Base-by-base conservation (phyloP, 306 rosid species). In the Begonia loranthoides region DNA sequence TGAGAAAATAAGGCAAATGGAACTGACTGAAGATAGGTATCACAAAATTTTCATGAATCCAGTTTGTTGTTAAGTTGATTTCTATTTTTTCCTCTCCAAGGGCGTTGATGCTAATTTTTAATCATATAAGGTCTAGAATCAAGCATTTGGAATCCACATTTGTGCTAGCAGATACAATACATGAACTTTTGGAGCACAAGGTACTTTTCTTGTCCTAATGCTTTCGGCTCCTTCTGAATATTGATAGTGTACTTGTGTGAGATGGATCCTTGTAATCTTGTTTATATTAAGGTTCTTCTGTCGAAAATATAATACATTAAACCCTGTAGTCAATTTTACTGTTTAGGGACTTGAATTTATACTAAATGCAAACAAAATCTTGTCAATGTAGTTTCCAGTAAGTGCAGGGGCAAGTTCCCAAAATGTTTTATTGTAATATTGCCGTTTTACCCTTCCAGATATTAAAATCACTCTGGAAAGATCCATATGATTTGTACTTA, bases 171-270 rank as follows among this genome's bases (percentile, higher is more conserved):
- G 72, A 68, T 62, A 77, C 85, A 13, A 76, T 85, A 73, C 73
- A 56, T 28, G 78, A 78, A 61, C 90, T 89, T 49, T 64, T 80
- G 59, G 43, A 28, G 13, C 70, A 62, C 56, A 85, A 78, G 97
- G 96, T 87, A 71, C 63, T 68, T 38, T n/a, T 36, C n/a, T 43
- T 4, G 15, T 43, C 52, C 59, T 40, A 34, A 54, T 49, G 56
- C 45, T 59, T 36, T 49, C 9, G n/a, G 24, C 9, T 40, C 56
- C 50, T 46, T 59, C 54, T 54, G 14, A 52, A 50, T 36, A 61
- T 17, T 58, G 57, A 12, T 12, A 21, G 61, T 6, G 38, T 43
- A 28, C 1, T 7, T 28, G 36, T 28, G 36, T 28, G 36, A 7
- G 36, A 28, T 28, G 36, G 36, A 28, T 1, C 22, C 36, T 28